Conservation (phyloP, 768 basidiomycete genomes). For the Mycena metata region DNA sequence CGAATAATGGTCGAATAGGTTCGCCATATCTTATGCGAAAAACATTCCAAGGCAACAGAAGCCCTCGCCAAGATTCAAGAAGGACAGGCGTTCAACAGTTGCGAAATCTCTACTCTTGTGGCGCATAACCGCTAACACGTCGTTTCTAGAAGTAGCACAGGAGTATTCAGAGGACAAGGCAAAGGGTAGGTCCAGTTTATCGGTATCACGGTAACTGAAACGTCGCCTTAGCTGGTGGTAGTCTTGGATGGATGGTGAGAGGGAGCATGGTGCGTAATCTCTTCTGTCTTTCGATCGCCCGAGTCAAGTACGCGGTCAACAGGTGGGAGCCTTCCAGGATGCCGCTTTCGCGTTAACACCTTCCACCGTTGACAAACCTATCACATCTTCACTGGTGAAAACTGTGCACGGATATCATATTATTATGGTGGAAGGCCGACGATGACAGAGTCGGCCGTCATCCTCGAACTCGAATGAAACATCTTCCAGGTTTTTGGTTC, state of each 20-base stretch:
- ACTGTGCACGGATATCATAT: slow-evolving; percentile 90
- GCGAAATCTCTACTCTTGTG: slow-evolving; percentile 7
- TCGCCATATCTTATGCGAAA: slow-evolving; percentile 90
- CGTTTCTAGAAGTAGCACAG: slow-evolving; percentile 72
- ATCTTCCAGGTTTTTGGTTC: too few species aligned
- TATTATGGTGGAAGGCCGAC: slow-evolving; percentile 91
- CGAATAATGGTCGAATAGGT: slow-evolving; percentile 52
- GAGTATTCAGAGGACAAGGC: slow-evolving; percentile 95
- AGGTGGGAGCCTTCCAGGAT: slow-evolving; percentile 82
- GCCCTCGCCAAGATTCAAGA: slow-evolving; percentile 87
- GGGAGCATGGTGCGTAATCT: slow-evolving; percentile 77
- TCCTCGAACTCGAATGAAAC: too few species aligned
- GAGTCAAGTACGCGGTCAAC: neutral
- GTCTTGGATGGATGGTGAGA: slow-evolving; percentile 88
- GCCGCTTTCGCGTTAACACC: slow-evolving; percentile 87
- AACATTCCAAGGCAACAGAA: slow-evolving; percentile 84
- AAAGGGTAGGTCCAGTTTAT: slow-evolving; percentile 65
- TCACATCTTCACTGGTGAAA: slow-evolving; percentile 80
- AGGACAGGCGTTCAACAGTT: slow-evolving; percentile 83
- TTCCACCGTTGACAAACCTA: slow-evolving; percentile 85
- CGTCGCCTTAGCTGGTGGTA: slow-evolving; percentile 75
- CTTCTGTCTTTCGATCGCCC: neutral
- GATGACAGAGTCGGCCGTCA: slow-evolving; percentile 46
- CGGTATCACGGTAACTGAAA: neutral
- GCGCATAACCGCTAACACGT: neutral